Conservation (phyloP, 1,284 basidiomycete genomes). For the Puccinia sorghi region DNA sequence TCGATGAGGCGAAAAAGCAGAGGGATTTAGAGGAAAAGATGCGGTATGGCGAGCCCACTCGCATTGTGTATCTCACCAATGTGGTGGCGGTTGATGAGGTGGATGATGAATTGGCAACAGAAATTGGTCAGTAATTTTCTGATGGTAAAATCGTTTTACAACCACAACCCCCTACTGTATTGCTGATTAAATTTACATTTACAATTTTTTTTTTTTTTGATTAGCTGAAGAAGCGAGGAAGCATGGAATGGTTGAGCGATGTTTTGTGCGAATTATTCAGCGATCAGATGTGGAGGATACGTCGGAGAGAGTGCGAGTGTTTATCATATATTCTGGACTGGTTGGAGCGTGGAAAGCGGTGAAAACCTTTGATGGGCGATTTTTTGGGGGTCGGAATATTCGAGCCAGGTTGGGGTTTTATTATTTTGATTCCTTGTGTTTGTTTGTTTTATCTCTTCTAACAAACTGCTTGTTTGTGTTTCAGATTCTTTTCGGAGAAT, state of each 20-base stretch:
- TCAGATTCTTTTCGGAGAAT: conserved; percentile 50
- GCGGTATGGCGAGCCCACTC: conserved; percentile 77
- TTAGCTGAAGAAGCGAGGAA: conserved; percentile 82
- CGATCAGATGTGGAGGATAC: conserved; percentile 31
- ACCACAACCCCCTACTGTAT: too few species aligned
- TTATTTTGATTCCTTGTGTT: background rate
- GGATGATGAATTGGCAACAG: conserved; percentile 79
- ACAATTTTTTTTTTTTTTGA: conserved; percentile 34
- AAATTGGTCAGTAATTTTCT: conserved; percentile 63
- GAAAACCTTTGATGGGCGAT: conserved; percentile 82
- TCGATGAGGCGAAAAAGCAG: conserved; percentile 47
- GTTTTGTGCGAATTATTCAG: conserved; percentile 53
- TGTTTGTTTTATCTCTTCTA: background rate
- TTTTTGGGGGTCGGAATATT: conserved; percentile 81
- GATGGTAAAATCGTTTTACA: too few species aligned
- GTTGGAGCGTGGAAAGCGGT: conserved; percentile 93
- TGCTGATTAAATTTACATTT: conserved; percentile 57
- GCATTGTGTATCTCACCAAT: conserved; percentile 82
- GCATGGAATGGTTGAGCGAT: conserved; percentile 59
- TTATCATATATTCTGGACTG: conserved; percentile 72
- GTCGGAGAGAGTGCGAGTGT: conserved; percentile 43
- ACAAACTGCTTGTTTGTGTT: background rate
- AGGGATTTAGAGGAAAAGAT: conserved; percentile 49
- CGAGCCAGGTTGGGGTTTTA: conserved; percentile 54
- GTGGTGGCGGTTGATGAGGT: conserved; percentile 81